Evolutionary conservation across 768 basidiomycete species (phyloP).

Genomic region (Cyathus striatus): DNA sequence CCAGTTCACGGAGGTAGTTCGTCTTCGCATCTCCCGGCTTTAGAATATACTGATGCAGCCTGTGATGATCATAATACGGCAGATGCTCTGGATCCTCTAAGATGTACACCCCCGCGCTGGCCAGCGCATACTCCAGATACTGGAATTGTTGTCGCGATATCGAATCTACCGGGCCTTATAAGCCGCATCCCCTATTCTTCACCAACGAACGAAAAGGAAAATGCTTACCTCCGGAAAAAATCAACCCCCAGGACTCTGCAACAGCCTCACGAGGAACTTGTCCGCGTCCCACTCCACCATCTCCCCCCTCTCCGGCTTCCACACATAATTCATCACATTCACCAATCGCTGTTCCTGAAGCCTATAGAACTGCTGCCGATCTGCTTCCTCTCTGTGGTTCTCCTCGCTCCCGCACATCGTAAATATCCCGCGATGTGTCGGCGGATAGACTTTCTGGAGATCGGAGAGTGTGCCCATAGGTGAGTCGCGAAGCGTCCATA

Average conservation of each 20-base stretch:
- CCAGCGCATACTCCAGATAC: constrained; percentile 6
- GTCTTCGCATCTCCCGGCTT: constrained; percentile 6
- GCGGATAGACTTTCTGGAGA: constrained; percentile 8
- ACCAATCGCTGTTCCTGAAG: constrained; percentile 8
- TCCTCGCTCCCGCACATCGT: constrained; percentile 4
- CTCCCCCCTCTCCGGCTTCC: constrained; percentile 8
- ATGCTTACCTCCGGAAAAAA: constrained; percentile 11
- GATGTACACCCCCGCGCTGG: constrained; percentile 4
- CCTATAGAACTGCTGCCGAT: background rate
- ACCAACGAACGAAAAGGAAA: too few relatives aligned
- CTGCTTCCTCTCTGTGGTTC: constrained; percentile 3
- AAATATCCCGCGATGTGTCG: constrained; percentile 3
- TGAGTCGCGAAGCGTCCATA: constrained; percentile 8
- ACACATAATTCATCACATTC: constrained; percentile 12
- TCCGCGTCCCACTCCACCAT: constrained; percentile 8
- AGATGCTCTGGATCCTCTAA: constrained; percentile 5
- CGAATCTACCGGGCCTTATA: constrained; percentile 4
- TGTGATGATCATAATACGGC: constrained; percentile 2
- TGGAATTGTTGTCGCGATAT: constrained; percentile 8
- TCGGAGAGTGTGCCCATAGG: constrained; percentile 8
- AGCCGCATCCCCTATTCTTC: too few relatives aligned
- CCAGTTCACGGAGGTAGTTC: constrained; percentile 6
- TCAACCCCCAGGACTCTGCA: constrained; percentile 10
- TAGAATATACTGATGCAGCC: constrained; percentile 6
- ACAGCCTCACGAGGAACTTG: constrained; percentile 10